Evolutionary conservation across 2,329 filamentous ascomycete species (phyloP), one percentile per base, ranked within the genome.

Genomic region (Diaporthe caulivora): DNA sequence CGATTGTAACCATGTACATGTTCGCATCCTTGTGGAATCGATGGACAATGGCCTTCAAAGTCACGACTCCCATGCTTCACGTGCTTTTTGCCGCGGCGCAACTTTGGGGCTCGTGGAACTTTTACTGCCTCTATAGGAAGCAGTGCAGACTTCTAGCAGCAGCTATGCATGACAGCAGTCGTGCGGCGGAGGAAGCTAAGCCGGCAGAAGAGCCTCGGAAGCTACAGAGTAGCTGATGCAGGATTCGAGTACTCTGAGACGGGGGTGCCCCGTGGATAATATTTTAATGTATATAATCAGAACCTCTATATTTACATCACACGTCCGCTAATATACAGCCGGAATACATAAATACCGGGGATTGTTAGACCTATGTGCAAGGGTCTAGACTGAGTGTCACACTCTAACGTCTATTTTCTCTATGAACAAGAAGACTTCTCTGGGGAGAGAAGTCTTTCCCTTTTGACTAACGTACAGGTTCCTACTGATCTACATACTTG

Each of bases 31-130:
- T 72, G 10, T 72, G 70, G 70, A 40, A 67, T 13, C 42, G 60
- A 37, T 72, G 70, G 70, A 72, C 70, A 15, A 34, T 72, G 9
- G 58, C 70, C 6, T 72, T 72, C 70, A 72, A 67, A 17, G 37
- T 72, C 37, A 53, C 64, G 26, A 72, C 70, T 4, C 70, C 70
- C 9, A 72, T 72, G 49, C 53, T 72, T 34, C 70, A 72, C 26
- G 17, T 67, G 1, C 31, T 67, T 9, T 72, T 72, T n/a, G 64
- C 58, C 8, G 60, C 64, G 34, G 70, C 70, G 6, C 70, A 72
- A 40, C 49, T 72, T 5, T 72, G 70, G 70, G 70, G 70, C 34
- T 53, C 70, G 5, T 47, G 53, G 24, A 72, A 67, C 47, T 72
- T 72, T 26, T 54, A 37, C 11, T 54, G 70, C 51, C 31, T 72